Evolutionary conservation across 1,284 basidiomycete genomes (phyloP), one percentile per base, ranked within the genome.

Genomic region (Tylopilus orsonianus): DNA sequence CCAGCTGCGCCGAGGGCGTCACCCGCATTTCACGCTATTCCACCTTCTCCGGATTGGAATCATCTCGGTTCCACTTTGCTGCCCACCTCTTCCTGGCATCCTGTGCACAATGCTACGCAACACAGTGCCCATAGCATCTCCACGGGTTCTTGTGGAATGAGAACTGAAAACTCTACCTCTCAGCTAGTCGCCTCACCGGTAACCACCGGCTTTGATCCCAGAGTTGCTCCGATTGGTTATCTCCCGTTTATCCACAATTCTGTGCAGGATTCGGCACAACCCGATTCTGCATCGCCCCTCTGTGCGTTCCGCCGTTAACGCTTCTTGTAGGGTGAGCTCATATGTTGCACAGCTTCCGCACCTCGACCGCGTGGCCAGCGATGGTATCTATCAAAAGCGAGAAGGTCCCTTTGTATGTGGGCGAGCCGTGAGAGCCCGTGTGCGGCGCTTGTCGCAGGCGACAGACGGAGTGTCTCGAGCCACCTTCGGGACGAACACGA

Each of bases 351-450:
- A 65, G 62, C 52, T 10, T 27, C 45, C 13, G 10, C 41, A 8
- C 14, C 23, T 12, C 26, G 16, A 44, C 34, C 49, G 35, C 59
- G 42, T 8, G 51, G 51, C 8, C 51, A 54, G 22, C 47, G 46
- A 5, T 49, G 41, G 62, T 40, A 40, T 23, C 24, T 19, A 30
- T 14, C 41, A 2, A 41, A 30, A 36, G 16, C 38, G 26, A 4
- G 23, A 48, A 51, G 30, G 20, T 64, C 59, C 35, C 50, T 4
- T 5, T 64, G 62, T 38, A 20, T 41, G 46, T 64, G 65, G 65
- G 29, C 16, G 8, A 38, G 22, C 33, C 36, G 22, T 38, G 48
- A 18, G 16, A 34, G 12, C 36, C 49, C 0, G 8, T 68, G 65
- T 44, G 10, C 7, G 26, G 60, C 51, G 19, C 42, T 24, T 18